Percentiles rank a stretch among this genome's conserved stretches.
Conservation (phyloP, 331 rosid genomes). For the Quercus tomentella region DNA sequence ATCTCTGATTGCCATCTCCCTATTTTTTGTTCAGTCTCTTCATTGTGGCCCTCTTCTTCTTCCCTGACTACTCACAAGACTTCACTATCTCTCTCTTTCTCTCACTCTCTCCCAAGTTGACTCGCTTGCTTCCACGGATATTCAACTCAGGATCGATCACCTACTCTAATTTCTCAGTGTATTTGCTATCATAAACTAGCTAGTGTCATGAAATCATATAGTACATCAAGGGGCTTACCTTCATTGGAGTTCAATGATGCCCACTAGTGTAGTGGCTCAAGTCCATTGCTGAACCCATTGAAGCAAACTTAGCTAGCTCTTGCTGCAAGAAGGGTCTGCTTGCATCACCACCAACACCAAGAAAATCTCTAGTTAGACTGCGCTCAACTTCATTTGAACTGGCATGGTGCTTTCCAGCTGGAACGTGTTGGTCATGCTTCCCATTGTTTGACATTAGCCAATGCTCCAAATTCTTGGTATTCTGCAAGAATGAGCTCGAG, state of each 20-base stretch:
- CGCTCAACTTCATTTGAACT: slow-evolving; percentile 22
- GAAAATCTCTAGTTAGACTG: slow-evolving; percentile 77
- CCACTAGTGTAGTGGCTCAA: slow-evolving; percentile 35
- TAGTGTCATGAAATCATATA: not conserved
- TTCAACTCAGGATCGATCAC: not conserved
- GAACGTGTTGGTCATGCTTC: not conserved
- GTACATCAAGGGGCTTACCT: not conserved
- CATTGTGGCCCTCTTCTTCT: slow-evolving; percentile 36
- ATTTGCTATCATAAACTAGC: not conserved
- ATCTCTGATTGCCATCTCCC: slow-evolving; percentile 17
- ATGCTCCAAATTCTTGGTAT: slow-evolving; percentile 12
- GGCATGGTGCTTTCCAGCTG: slow-evolving; percentile 3
- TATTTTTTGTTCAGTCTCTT: slow-evolving; percentile 21
- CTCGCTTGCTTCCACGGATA: slow-evolving; percentile 3
- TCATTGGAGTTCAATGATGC: slow-evolving; percentile 12
- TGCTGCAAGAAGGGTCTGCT: slow-evolving; percentile 45
- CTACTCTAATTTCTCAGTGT: not conserved
- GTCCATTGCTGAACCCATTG: slow-evolving; percentile 47
- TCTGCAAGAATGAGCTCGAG: slow-evolving; percentile 12
- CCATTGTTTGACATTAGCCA: slow-evolving; percentile 21
- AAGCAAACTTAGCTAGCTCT: slow-evolving; percentile 42
- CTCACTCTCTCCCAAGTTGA: slow-evolving; percentile 23
- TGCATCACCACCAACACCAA: slow-evolving; percentile 60
- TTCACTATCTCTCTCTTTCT: slow-evolving; percentile 16
- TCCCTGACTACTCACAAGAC: slow-evolving; percentile 26